Evolutionary conservation across 2,329 filamentous ascomycete species (phyloP), one percentile per base, ranked within the genome.

Genomic region (Penicillium palitans): DNA sequence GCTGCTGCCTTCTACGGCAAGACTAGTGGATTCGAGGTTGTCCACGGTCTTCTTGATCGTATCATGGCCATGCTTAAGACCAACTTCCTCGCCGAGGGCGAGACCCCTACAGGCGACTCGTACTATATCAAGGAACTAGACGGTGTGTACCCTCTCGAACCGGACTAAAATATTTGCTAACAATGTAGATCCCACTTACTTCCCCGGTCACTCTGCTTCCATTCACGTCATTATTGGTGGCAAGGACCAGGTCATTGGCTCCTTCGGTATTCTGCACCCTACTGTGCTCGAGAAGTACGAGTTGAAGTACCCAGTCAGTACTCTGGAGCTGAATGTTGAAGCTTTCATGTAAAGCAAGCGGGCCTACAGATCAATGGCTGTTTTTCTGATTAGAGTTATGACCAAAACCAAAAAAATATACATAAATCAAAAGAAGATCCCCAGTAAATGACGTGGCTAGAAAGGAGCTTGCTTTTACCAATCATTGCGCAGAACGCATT

Each of bases 71-170:
- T 98, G 93, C 84, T 99, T 61, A 89, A 89, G 71, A 89, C 87
- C 47, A 85, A 87, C 42, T 96, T 96, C 79, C 79, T 95, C 58
- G 89, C 87, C 3, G 83, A 93, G 65, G 88, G 86, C 4, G 75
- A 84, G 62, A 79, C 84, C 25, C 79, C 85, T 72, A 78, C 82
- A 61, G 79, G 80, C 56, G 83, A 86, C 66, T 81, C 85, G 68
- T 99, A 99, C 80, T 98, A 91, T 90, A 95, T 98, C 68, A 88
- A 96, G 78, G 91, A 96, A 78, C 85, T 96, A 61, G 85, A 96
- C 68, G 91, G 84, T 86, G 75, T 68, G 81, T 73, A 54, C 40
- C 42, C 15, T 24, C 21, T 24, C 46, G 9, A 42, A 25, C 2
- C 44, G 4, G 3, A 41, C 42, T 6, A 19, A 27, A 35, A 17